Base-by-base conservation (phyloP, 164 flowering plant genomes). In the Magnolia changhungtana region DNA sequence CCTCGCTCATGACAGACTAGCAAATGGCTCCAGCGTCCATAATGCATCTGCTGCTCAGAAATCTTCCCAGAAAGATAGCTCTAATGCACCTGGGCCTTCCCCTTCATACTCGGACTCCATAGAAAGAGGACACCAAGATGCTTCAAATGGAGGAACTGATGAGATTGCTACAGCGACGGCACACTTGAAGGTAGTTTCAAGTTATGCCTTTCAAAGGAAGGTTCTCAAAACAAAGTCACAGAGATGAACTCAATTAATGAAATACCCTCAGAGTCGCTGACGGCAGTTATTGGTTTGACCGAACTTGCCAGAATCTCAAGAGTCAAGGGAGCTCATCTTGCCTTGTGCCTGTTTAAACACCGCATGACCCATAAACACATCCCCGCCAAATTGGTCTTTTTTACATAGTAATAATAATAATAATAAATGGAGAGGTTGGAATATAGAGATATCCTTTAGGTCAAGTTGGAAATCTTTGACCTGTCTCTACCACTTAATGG, bases 121-220 rank as follows among this genome's bases (percentile, higher is more conserved):
- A 73, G 86, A 67, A 80, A 74, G 74, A 52, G 78, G 66, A 61
- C 71, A 74, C 55, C 77, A 71, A 78, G 49, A 65, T 74, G 71
- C 72, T 64, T 63, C 80, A n/a, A 75, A 74, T 58, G 75, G 77
- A 72, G 78, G 50, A 65, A 73, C 63, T 78, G 63, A 31, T 61
- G 76, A 49, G 69, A 18, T 67, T 29, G 11, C 69, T 27, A 72
- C 76, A 73, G 67, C 49, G 59, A 16, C 7, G 45, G 14, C 16
- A 49, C 55, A 50, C 0, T n/a, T 18, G 21, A 72, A 72, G 74
- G 74, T 72, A 23, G n/a, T 10, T 63, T 59, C 14, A 66, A 18
- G n/a, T 64, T 79, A 19, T 72, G 79, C 49, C 63, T 80, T 7
- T 59, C 10, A 59, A 13, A 19, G 14, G n/a, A 19, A 59, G 63